Percentiles rank a stretch among this genome's conserved stretches.
Conservation (phyloP, 768 basidiomycete species). For the Russula griseocarnosa region DNA sequence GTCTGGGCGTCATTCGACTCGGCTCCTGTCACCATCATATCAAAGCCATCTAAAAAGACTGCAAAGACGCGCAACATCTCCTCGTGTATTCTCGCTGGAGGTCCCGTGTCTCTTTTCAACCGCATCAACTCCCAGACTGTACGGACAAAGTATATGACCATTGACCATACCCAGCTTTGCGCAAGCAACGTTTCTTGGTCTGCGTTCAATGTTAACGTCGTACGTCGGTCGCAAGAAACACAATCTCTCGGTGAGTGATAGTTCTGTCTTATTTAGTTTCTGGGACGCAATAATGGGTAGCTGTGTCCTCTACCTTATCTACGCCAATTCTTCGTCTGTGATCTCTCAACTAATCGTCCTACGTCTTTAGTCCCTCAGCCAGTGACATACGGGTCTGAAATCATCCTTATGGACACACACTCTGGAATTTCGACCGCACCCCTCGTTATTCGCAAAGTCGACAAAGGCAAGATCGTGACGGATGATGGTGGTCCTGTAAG, state of each 20-base stretch:
- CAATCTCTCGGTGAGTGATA: constrained; percentile 64
- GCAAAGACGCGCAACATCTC: constrained; percentile 91
- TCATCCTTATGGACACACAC: constrained; percentile 77
- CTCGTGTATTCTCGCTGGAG: constrained; percentile 84
- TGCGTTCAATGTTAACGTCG: constrained; percentile 89
- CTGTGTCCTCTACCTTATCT: constrained; percentile 15
- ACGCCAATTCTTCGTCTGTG: constrained; percentile 16
- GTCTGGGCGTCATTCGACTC: constrained; percentile 92
- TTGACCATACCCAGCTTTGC: constrained; percentile 76
- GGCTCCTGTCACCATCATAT: constrained; percentile 89
- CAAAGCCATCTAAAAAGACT: constrained; percentile 96
- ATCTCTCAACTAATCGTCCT: not conserved
- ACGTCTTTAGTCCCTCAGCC: constrained; percentile 61
- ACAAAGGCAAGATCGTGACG: constrained; percentile 81
- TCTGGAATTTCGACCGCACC: constrained; percentile 85
- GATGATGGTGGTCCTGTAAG: constrained; percentile 91
- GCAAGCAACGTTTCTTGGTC: constrained; percentile 93
- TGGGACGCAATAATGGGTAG: not conserved
- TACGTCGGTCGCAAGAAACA: constrained; percentile 65
- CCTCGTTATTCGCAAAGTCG: constrained; percentile 86
- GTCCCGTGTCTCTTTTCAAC: constrained; percentile 90
- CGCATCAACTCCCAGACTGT: constrained; percentile 96
- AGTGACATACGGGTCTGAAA: constrained; percentile 88
- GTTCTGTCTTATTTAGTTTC: constrained; percentile 37
- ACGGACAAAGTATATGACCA: constrained; percentile 95